Conservation (phyloP, 768 basidiomycete species). For the Amanita rimosa region DNA sequence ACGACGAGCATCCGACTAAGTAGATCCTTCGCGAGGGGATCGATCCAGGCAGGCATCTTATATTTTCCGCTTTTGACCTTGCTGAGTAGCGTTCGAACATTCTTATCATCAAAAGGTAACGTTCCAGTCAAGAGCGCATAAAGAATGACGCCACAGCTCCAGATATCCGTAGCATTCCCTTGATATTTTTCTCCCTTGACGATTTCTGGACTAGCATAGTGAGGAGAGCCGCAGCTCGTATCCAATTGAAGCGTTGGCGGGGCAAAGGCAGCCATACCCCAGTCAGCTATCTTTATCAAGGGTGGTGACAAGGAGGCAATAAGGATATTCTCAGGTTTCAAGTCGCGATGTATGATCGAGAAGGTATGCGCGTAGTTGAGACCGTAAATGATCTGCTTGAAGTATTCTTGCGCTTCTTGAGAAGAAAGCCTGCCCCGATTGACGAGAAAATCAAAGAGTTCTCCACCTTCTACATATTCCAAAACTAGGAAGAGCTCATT, state of each 20-base stretch:
- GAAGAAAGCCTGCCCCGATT: constrained; percentile 74
- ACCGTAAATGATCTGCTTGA: constrained; percentile 92
- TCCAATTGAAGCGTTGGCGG: constrained; percentile 77
- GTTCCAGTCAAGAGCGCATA: constrained; percentile 84
- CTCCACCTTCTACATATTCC: constrained; percentile 93
- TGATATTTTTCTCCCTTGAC: constrained; percentile 84
- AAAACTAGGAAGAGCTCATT: constrained; percentile 86
- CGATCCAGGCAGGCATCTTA: constrained; percentile 71
- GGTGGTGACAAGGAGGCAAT: constrained; percentile 74
- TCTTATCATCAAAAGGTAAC: constrained; percentile 91
- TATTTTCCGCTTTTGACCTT: constrained; percentile 87
- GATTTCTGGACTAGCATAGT: constrained; percentile 96
- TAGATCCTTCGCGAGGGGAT: constrained; percentile 77
- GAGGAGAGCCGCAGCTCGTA: constrained; percentile 93
- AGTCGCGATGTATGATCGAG: constrained; percentile 95
- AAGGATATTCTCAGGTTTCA: constrained; percentile 96
- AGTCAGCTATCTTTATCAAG: constrained; percentile 93
- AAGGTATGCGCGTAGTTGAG: constrained; percentile 96
- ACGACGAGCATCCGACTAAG: constrained; percentile 83
- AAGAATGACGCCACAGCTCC: constrained; percentile 94
- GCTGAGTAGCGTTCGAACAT: constrained; percentile 59
- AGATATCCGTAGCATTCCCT: constrained; percentile 88
- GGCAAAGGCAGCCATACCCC: constrained; percentile 97
- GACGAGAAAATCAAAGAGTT: constrained; percentile 93
- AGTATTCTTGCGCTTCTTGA: constrained; percentile 79